Conservation (phyloP, 345 rosid genomes). For the Populus pruinosa region DNA sequence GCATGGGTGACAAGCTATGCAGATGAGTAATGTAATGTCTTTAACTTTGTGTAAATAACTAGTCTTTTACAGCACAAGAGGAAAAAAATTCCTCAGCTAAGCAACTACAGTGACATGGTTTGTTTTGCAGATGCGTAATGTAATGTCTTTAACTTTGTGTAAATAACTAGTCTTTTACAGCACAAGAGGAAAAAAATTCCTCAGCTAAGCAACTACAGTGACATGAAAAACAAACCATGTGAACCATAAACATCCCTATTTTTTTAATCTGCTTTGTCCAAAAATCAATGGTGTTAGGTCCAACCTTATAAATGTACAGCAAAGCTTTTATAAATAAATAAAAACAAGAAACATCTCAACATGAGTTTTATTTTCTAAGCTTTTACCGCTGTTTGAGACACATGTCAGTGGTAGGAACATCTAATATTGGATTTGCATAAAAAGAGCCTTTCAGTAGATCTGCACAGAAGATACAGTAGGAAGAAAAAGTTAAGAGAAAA, state of each 20-base stretch:
- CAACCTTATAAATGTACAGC: slow-evolving; percentile 7
- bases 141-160: too few relatives aligned
- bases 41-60: background rate
- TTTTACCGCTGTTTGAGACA: slow-evolving; percentile 53
- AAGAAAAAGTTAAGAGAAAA: slow-evolving; percentile 1
- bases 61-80: background rate
- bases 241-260: background rate
- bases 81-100: background rate
- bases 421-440: slow-evolving; percentile 78
- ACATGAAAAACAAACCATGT: background rate
- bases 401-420: slow-evolving; percentile 64
- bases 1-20: slow-evolving; percentile 7
- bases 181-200: too few relatives aligned
- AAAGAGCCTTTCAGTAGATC: slow-evolving; percentile 81
- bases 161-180: too few relatives aligned
- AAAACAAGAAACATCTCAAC: slow-evolving; percentile 14
- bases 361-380: background rate
- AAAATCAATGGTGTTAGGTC: background rate
- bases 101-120: too few relatives aligned
- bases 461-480: slow-evolving; percentile 28
- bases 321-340: background rate
- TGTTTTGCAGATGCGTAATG: too few relatives aligned
- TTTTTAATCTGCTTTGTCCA: background rate
- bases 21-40: background rate
- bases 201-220: too few relatives aligned